Evolutionary conservation across 148 eudicot genomes (phyloP), one percentile per base, ranked within the genome.

Genomic region (Mesembryanthemum crystallinum): DNA sequence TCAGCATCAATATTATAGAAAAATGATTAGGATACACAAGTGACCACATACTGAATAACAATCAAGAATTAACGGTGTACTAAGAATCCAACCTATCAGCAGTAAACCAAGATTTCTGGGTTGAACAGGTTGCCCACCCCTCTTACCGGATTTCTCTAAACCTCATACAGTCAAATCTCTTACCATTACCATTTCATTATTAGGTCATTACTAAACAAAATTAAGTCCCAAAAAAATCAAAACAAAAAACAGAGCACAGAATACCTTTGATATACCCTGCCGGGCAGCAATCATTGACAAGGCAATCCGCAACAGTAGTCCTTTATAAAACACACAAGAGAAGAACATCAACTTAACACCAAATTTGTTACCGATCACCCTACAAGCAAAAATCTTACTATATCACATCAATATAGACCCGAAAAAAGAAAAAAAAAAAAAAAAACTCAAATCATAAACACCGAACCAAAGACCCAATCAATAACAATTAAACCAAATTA

Each of bases 291-390:
- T 12, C 32, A 0, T 24, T 43, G 21, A 42, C 5, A n/a, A 37
- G 30, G 54, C 33, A 45, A 32, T 45, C 33, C 71, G 33, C 71
- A 45, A 28, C 55, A 67, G 11, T 25, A 0, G 43, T 67, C 55
- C 52, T 37, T 39, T 66, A 13, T n/a, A 12, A 23, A 65, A 4
- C 43, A 42, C 52, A 66, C 29, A n/a, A 23, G 29, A 39, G 7
- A 66, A 66, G 18, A 42, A 66, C 45, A 67, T 66, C 70, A 42
- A 10, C 39, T 66, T 33, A 39, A 23, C 70, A 37, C 29, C 70
- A 66, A 33, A 27, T 66, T 66, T 21, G 29, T 66, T 52, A 66
- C 23, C 23, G 5, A 54, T 54, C 10, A 47, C 52, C 5, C 18
- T 42, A 20, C 64, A 60, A 21, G 47, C 45, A 33, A 33, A 66